A percentile compares a stretch with the other conserved stretches of the same genome.
These are phyloP conservation scores for Colletotrichum neosansevieriae DNA, from an alignment of 2,329 filamentous ascomycete species.

Conservation along the genomic window DNA sequence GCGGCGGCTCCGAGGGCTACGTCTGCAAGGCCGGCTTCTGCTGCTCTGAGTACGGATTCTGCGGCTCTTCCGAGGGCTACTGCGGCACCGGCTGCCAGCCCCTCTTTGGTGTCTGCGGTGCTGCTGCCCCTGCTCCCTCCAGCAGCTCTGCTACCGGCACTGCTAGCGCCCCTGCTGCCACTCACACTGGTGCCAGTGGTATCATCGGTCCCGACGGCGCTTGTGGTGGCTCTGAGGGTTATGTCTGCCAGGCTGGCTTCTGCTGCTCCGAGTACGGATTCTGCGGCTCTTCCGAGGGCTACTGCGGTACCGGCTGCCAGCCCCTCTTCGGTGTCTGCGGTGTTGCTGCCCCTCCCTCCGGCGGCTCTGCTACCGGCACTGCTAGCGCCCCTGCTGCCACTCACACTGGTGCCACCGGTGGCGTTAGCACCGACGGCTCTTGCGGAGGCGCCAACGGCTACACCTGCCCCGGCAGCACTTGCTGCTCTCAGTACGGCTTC, in stretches of 20 bases:
- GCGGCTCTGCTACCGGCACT: neutral
- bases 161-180: constrained; percentile 26
- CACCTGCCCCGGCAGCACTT: constrained; percentile 30
- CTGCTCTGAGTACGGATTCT: constrained; percentile 43
- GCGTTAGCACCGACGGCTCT: constrained; percentile 32
- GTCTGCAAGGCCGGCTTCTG: constrained; percentile 39
- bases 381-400: constrained; percentile 28
- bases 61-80: constrained; percentile 40
- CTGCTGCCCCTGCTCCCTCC: constrained; percentile 25
- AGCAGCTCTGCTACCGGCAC: neutral
- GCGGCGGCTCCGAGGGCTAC: constrained; percentile 37
- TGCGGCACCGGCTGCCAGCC: constrained; percentile 42
- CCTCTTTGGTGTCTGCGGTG: constrained; percentile 41
- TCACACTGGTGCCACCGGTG: constrained; percentile 25
- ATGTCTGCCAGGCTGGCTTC: constrained; percentile 34
- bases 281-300: constrained; percentile 36
- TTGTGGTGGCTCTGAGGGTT: constrained; percentile 37
- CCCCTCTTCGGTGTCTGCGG: constrained; percentile 41
- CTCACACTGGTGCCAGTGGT: constrained; percentile 27
- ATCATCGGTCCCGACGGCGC: constrained; percentile 32
- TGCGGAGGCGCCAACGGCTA: constrained; percentile 35
- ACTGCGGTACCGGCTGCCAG: constrained; percentile 42
- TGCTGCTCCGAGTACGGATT: constrained; percentile 39
- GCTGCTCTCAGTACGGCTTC: constrained; percentile 42
- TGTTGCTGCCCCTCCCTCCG: constrained; percentile 27